Conservation (phyloP, 805 yeast genomes). For the Nakazawaea wickerhamii region DNA sequence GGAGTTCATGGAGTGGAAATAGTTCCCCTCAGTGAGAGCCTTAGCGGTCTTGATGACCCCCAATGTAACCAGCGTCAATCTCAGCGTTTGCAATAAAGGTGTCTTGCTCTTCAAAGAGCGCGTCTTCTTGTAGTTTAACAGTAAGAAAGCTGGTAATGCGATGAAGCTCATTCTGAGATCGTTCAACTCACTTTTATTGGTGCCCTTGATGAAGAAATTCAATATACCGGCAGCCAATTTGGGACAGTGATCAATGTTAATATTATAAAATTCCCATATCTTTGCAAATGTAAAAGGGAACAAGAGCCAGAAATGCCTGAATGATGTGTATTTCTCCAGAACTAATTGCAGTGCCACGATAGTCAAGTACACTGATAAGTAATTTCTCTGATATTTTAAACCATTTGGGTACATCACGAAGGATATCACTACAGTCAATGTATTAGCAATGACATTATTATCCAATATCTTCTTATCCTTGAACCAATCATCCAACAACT, state of each 20-base stretch:
- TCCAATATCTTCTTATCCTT: background rate
- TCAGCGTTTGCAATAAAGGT: background rate
- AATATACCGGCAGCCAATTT: background rate
- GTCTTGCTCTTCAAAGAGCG: background rate
- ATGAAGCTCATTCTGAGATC: background rate
- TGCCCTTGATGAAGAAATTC: constrained; percentile 1
- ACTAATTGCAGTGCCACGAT: constrained; percentile 1
- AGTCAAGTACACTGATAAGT: constrained; percentile 10
- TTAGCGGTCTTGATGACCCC: background rate
- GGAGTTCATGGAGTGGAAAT: background rate
- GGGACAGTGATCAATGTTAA: constrained; percentile 3
- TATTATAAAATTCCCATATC: constrained; percentile 8
- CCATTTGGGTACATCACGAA: constrained; percentile 7
- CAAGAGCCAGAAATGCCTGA: constrained; percentile 6
- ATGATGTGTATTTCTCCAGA: background rate
- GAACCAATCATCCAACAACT: background rate
- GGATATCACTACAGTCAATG: constrained; percentile 1
- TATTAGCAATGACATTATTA: background rate
- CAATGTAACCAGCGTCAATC: background rate
- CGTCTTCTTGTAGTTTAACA: background rate
- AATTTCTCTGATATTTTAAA: constrained; percentile 9
- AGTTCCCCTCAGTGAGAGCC: background rate
- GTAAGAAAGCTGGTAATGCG: background rate
- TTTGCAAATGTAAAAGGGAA: constrained; percentile 13
- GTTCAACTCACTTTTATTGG: background rate